These are phyloP conservation scores for Penicillium sp. DNA, from an alignment of 2,329 filamentous ascomycete genomes.

Conservation along the genomic window DNA sequence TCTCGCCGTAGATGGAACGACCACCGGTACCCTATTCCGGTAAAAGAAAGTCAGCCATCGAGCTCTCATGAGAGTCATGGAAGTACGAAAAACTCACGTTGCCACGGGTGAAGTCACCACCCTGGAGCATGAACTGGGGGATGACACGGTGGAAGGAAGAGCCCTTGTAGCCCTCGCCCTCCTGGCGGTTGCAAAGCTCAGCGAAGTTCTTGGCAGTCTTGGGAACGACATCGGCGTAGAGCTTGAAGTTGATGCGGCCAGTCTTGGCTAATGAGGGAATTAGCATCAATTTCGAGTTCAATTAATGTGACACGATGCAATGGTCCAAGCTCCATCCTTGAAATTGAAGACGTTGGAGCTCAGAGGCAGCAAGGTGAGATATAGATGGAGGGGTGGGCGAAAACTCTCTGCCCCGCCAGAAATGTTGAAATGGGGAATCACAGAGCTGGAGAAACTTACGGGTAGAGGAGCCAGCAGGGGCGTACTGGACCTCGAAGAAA, in stretches of 20 bases:
- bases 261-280: slow-evolving; percentile 55
- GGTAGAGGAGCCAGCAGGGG: slow-evolving; percentile 36
- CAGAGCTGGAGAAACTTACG: slow-evolving; percentile 26
- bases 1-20: slow-evolving; percentile 92
- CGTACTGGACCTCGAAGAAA: slow-evolving; percentile 70
- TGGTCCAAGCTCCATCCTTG: slow-evolving; percentile 8
- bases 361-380: slow-evolving; percentile 1
- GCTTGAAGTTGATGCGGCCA: slow-evolving; percentile 82
- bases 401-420: slow-evolving; percentile 16
- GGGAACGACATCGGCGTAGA: slow-evolving; percentile 81
- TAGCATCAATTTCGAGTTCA: slow-evolving; percentile 15
- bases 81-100: slow-evolving; percentile 61
- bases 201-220: slow-evolving; percentile 85
- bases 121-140: slow-evolving; percentile 91
- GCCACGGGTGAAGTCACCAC: slow-evolving; percentile 88
- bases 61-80: neutral
- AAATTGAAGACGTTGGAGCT: neutral
- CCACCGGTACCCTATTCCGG: slow-evolving; percentile 72
- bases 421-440: slow-evolving; percentile 20
- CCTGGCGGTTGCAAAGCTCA: slow-evolving; percentile 73
- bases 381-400: slow-evolving; percentile 9
- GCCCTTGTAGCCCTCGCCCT: slow-evolving; percentile 77
- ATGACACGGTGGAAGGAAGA: slow-evolving; percentile 92
- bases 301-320: slow-evolving; percentile 21
- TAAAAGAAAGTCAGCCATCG: slow-evolving; percentile 13